Conservation (phyloP, 805 yeast species). For the Sungouiozyma intestinalis region DNA sequence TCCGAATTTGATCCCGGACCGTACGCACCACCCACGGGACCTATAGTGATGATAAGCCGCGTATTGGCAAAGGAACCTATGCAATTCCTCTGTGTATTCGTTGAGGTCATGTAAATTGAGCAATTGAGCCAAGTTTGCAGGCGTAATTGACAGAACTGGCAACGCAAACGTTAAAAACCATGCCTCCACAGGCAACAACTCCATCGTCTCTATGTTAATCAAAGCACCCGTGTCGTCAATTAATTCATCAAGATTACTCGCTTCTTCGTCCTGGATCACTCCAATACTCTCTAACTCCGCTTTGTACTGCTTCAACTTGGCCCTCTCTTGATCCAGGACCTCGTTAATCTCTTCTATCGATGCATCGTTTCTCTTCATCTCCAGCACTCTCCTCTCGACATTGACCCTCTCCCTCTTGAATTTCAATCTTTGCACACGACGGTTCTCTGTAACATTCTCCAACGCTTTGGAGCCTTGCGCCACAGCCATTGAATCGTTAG, state of each 20-base stretch:
- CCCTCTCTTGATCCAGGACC: constrained; percentile 26
- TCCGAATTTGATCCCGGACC: constrained; percentile 88
- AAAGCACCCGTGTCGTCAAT: constrained; percentile 24
- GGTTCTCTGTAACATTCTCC: constrained; percentile 66
- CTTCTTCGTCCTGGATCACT: constrained; percentile 3
- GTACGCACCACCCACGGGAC: constrained; percentile 88
- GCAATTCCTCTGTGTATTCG: constrained; percentile 14
- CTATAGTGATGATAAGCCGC: constrained; percentile 79
- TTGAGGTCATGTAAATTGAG: constrained; percentile 8
- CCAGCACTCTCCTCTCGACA: constrained; percentile 42
- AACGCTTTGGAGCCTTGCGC: constrained; percentile 28
- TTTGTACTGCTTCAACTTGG: neutral
- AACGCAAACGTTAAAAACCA: constrained; percentile 56
- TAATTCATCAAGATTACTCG: constrained; percentile 7
- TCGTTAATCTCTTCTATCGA: constrained; percentile 22
- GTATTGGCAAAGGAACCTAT: constrained; percentile 44
- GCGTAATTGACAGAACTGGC: constrained; percentile 34
- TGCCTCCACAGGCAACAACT: constrained; percentile 67
- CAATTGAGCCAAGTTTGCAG: constrained; percentile 9
- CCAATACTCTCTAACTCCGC: neutral
- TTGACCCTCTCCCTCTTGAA: constrained; percentile 62
- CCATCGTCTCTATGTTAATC: constrained; percentile 33
- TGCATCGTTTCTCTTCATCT: constrained; percentile 30
- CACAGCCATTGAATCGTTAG: constrained; percentile 41
- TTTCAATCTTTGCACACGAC: constrained; percentile 61